These are phyloP conservation scores for Trichocladium uniseriatum DNA, from an alignment of 495 filamentous ascomycete species.

Conservation along the genomic window DNA sequence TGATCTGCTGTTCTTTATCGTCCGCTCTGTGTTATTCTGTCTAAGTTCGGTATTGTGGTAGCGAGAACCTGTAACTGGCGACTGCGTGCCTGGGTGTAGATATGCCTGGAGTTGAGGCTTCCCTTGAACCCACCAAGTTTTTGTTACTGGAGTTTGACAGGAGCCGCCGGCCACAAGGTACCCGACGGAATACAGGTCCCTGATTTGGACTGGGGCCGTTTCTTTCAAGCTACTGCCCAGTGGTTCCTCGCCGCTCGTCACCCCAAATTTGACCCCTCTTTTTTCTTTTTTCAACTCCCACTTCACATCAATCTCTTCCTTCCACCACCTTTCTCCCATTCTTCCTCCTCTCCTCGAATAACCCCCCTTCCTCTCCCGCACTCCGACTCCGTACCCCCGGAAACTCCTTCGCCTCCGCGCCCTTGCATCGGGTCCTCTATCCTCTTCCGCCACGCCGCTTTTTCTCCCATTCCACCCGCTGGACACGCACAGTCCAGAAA, in stretches of 20 bases:
- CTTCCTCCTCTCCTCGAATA: background rate
- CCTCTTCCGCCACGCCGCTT: background rate
- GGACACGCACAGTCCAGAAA: background rate
- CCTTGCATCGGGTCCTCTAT: background rate
- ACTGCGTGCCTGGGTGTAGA: too few relatives aligned
- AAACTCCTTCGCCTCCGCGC: background rate
- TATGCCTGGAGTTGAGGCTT: too few relatives aligned
- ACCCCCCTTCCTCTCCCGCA: background rate
- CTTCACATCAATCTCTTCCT: slow-evolving; percentile 5
- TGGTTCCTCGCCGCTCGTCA: slow-evolving; percentile 10
- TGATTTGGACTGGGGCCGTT: slow-evolving; percentile 4
- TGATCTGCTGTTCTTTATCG: too few relatives aligned
- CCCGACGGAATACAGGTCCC: too few relatives aligned
- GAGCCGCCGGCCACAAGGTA: too few relatives aligned
- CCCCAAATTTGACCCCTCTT: slow-evolving; percentile 15
- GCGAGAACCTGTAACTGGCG: too few relatives aligned
- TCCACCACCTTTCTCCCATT: slow-evolving; percentile 5
- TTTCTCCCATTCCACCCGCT: background rate
- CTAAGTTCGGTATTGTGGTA: too few relatives aligned
- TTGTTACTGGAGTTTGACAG: too few relatives aligned
- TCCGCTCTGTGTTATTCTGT: too few relatives aligned
- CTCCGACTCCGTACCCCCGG: background rate
- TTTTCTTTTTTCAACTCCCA: slow-evolving; percentile 17
- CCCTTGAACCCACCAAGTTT: too few relatives aligned
- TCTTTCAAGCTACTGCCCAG: too few relatives aligned